Evolutionary conservation across 139 green algal genomes (phyloP).

Genomic region (Penium margaritaceum): DNA sequence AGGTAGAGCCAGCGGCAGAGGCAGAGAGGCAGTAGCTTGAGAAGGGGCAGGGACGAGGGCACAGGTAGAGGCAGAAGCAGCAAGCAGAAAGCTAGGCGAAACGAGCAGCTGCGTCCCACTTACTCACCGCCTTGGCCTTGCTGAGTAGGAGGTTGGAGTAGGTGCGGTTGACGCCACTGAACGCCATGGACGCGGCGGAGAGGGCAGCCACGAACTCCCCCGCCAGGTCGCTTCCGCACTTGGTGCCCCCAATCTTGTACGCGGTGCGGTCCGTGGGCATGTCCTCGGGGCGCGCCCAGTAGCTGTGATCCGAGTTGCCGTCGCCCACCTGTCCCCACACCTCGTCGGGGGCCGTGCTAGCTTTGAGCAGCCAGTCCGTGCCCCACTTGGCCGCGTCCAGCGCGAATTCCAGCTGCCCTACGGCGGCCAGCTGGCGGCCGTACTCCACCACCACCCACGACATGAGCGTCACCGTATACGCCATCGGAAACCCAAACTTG

Average conservation of each 20-base stretch:
- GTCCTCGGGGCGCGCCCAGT: slow-evolving; percentile 31
- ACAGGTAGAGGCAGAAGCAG: no score
- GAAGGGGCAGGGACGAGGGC: no score
- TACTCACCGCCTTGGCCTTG: slow-evolving; percentile 6
- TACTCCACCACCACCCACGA: slow-evolving; percentile 63
- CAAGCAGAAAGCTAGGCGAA: no score
- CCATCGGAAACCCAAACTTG: slow-evolving; percentile 65
- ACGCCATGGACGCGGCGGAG: slow-evolving; percentile 32
- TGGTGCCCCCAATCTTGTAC: slow-evolving; percentile 2
- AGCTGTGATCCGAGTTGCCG: slow-evolving; percentile 18
- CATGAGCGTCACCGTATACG: slow-evolving; percentile 65
- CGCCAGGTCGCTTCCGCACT: slow-evolving; percentile 23
- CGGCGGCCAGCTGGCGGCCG: background rate
- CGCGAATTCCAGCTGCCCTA: slow-evolving; percentile 18
- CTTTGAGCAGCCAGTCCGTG: slow-evolving; percentile 56
- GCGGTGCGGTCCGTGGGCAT: slow-evolving; percentile 23
- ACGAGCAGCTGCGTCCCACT: slow-evolving; percentile 27
- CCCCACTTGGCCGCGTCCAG: slow-evolving; percentile 51
- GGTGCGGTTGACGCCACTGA: background rate
- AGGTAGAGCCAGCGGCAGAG: no score
- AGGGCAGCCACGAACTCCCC: slow-evolving; percentile 34
- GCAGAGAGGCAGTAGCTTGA: no score
- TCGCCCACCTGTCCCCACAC: slow-evolving; percentile 48
- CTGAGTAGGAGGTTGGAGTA: slow-evolving; percentile 15
- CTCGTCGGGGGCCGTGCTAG: slow-evolving; percentile 44